Conservation (phyloP, 768 basidiomycete species). For the Pleurotus pulmonarius region DNA sequence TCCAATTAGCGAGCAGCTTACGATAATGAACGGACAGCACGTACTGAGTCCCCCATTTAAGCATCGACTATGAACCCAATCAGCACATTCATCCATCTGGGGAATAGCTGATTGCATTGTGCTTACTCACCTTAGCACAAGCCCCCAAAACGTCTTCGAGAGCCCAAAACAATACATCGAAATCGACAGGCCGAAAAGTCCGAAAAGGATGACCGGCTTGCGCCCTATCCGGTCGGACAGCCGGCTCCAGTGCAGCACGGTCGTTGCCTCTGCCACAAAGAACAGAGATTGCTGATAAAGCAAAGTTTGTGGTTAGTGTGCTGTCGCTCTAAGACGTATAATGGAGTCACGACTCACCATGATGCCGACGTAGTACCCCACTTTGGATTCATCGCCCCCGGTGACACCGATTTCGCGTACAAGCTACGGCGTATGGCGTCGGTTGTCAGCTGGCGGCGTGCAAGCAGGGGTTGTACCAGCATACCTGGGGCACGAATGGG, state of each 20-base stretch:
- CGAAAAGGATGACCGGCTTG: slow-evolving; percentile 56
- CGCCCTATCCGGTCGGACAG: slow-evolving; percentile 60
- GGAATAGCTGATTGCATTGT: not conserved
- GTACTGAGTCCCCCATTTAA: slow-evolving; percentile 54
- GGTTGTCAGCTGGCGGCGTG: too few relatives aligned
- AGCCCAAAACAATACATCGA: slow-evolving; percentile 62
- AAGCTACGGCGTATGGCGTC: slow-evolving; percentile 20
- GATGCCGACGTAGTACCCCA: slow-evolving; percentile 64
- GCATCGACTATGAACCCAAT: slow-evolving; percentile 29
- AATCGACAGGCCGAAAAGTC: slow-evolving; percentile 47
- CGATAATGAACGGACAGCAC: not conserved
- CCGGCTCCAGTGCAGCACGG: slow-evolving; percentile 61
- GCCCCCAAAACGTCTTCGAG: slow-evolving; percentile 50
- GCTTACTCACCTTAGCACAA: slow-evolving; percentile 34
- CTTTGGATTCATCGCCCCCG: slow-evolving; percentile 44
- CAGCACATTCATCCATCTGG: not conserved
- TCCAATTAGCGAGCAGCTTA: not conserved
- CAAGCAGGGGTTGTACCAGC: slow-evolving; percentile 1
- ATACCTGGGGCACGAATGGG: slow-evolving; percentile 47
- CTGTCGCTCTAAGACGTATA: too few relatives aligned
- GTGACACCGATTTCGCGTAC: slow-evolving; percentile 45
- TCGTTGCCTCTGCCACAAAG: slow-evolving; percentile 53
- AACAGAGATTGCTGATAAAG: slow-evolving; percentile 51
- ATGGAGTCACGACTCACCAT: slow-evolving; percentile 35
- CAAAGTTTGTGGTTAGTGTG: not conserved